These are phyloP conservation scores for Aphanomyces astaci DNA, from an alignment of 352 stramenopile genomes.

Conservation along the genomic window DNA sequence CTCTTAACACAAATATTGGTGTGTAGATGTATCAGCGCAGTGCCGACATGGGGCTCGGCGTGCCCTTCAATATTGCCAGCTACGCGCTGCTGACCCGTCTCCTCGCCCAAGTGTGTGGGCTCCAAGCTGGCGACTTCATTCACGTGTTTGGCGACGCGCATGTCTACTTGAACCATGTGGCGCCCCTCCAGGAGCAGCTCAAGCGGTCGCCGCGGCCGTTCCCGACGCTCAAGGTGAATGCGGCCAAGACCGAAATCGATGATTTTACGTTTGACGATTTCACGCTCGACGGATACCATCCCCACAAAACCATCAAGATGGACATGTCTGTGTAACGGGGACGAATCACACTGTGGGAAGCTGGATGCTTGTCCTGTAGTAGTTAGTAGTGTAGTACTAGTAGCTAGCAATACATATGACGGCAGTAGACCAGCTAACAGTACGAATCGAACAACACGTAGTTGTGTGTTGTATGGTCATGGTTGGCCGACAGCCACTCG, in stretches of 20 bases:
- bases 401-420: too few relatives aligned
- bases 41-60: conserved; percentile 98
- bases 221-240: conserved; percentile 90
- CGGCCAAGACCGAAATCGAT: conserved; percentile 87
- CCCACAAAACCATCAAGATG: conserved; percentile 98
- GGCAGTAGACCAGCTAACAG: too few relatives aligned
- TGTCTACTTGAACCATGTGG: conserved; percentile 99
- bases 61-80: conserved; percentile 99
- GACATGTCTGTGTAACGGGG: conserved; percentile 96
- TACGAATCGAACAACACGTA: too few relatives aligned
- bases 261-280: conserved; percentile 96
- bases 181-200: conserved; percentile 95
- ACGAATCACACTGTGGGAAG: too few relatives aligned
- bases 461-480: too few relatives aligned
- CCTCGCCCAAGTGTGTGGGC: conserved; percentile 90
- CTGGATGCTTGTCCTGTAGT: too few relatives aligned
- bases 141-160: conserved; percentile 99
- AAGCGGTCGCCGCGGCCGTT: conserved; percentile 89
- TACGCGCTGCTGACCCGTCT: conserved; percentile 97
- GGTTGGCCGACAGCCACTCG: too few relatives aligned
- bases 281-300: conserved; percentile 92
- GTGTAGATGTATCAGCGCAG: conserved; percentile 97
- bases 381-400: too few relatives aligned
- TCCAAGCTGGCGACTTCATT: conserved; percentile 96
- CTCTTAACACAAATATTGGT: too few relatives aligned